Conservation (phyloP, 2,329 filamentous ascomycete genomes). For the Aspergillus sp. region DNA sequence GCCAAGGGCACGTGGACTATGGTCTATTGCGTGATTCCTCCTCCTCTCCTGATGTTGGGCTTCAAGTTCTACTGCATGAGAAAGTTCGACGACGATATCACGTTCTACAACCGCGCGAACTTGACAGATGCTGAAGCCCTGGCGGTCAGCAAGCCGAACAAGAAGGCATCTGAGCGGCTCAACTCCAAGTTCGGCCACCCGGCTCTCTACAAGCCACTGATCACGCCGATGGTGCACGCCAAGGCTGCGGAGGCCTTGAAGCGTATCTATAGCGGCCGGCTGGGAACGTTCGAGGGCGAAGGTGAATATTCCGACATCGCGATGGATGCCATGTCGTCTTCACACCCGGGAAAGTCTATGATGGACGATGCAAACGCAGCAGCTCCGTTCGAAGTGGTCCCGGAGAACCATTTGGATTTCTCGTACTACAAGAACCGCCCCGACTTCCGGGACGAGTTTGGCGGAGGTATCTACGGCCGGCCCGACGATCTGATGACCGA, state of each 20-base stretch:
- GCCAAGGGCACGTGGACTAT: constrained; percentile 66
- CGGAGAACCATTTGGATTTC: constrained; percentile 83
- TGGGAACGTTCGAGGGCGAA: constrained; percentile 54
- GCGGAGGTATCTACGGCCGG: constrained; percentile 63
- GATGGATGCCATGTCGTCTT: constrained; percentile 73
- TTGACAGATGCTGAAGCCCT: constrained; percentile 54
- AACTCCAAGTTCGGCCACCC: constrained; percentile 84
- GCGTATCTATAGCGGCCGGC: constrained; percentile 80
- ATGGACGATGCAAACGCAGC: constrained; percentile 38
- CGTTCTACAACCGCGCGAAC: constrained; percentile 74
- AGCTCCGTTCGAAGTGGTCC: constrained; percentile 85
- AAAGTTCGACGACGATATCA: constrained; percentile 75
- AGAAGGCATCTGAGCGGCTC: constrained; percentile 62
- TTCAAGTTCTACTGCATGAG: constrained; percentile 86
- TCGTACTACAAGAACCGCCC: constrained; percentile 87
- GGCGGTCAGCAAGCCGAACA: constrained; percentile 38
- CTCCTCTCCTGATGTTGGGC: constrained; percentile 73
- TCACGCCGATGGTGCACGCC: constrained; percentile 92
- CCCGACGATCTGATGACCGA: constrained; percentile 50
- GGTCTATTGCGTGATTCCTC: constrained; percentile 70
- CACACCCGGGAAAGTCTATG: constrained; percentile 57
- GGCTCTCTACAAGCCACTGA: constrained; percentile 82
- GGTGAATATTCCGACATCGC: constrained; percentile 71
- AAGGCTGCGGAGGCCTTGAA: constrained; percentile 84
- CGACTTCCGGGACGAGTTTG: constrained; percentile 84